These are phyloP conservation scores for Linaria vulgaris DNA, from an alignment of 257 asterid species.

Conservation along the genomic window DNA sequence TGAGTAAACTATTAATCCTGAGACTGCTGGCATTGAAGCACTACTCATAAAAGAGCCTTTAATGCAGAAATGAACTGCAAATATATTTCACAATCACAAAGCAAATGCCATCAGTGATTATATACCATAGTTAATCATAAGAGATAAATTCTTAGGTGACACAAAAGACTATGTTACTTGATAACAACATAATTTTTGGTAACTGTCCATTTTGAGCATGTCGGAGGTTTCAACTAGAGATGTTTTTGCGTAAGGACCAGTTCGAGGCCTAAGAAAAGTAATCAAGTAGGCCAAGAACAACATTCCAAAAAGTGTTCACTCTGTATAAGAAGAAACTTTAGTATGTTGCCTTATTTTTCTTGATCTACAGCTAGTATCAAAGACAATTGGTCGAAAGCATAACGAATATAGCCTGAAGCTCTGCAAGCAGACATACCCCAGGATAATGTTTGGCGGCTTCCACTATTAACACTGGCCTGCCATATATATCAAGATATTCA, in stretches of 20 bases:
- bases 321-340: neutral
- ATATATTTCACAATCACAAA: neutral
- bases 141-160: neutral
- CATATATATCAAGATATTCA: conserved; percentile 49
- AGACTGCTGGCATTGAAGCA: no score
- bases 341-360: neutral
- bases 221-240: no score
- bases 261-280: no score
- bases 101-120: neutral
- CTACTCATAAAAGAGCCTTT: no score
- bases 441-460: conserved; percentile 80
- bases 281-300: no score
- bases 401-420: neutral
- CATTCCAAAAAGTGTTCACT: no score
- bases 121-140: neutral
- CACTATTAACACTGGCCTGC: conserved; percentile 71
- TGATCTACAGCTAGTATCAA: conserved; percentile 12
- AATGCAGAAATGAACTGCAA: neutral
- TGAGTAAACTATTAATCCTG: no score
- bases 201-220: neutral
- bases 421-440: conserved; percentile 45
- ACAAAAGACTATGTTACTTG: neutral
- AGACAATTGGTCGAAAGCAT: neutral
- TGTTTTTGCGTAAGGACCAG: no score
- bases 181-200: neutral